These are phyloP conservation scores for Paramecium sexaurelia DNA, from an alignment of 73 alveolate genomes.

Conservation along the genomic window DNA sequence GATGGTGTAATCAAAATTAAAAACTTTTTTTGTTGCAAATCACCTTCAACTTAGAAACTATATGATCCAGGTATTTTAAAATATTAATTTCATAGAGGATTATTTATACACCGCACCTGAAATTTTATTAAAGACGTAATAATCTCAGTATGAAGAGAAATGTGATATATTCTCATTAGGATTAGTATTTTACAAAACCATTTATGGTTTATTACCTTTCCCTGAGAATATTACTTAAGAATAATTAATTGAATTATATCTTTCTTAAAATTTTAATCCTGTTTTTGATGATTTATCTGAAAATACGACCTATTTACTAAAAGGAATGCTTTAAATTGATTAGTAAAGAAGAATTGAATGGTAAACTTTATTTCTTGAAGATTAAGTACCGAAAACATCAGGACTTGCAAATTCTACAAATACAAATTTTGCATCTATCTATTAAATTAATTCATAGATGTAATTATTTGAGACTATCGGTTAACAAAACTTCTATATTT, in stretches of 20 bases:
- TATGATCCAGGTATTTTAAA: slow-evolving; percentile 22
- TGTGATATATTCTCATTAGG: slow-evolving; percentile 37
- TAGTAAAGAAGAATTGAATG: slow-evolving; percentile 8
- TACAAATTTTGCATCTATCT: slow-evolving; percentile 32
- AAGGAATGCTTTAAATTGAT: slow-evolving; percentile 24
- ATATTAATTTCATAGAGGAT: slow-evolving; percentile 35
- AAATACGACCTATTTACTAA: background rate
- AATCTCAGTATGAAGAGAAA: slow-evolving; percentile 34
- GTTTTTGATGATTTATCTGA: background rate
- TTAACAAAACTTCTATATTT: slow-evolving; percentile 14
- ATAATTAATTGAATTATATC: background rate
- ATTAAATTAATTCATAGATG: background rate
- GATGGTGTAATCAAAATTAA: slow-evolving; percentile 47
- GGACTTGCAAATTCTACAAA: background rate
- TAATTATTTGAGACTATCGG: slow-evolving; percentile 41
- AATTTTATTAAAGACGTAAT: slow-evolving; percentile 12
- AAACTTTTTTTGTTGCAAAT: slow-evolving; percentile 59
- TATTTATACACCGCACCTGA: slow-evolving; percentile 53
- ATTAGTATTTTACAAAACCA: background rate
- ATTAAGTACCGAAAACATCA: background rate
- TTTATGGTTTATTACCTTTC: slow-evolving; percentile 24
- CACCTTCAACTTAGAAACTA: slow-evolving; percentile 31
- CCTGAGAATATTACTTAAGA: background rate
- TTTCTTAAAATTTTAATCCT: background rate
- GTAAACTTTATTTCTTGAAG: background rate